A percentile compares a stretch with the other conserved stretches of the same genome.
phyloP scores from a whole-genome alignment of 1,284 basidiomycete genomes.

The Grifola frondosa region DNA sequence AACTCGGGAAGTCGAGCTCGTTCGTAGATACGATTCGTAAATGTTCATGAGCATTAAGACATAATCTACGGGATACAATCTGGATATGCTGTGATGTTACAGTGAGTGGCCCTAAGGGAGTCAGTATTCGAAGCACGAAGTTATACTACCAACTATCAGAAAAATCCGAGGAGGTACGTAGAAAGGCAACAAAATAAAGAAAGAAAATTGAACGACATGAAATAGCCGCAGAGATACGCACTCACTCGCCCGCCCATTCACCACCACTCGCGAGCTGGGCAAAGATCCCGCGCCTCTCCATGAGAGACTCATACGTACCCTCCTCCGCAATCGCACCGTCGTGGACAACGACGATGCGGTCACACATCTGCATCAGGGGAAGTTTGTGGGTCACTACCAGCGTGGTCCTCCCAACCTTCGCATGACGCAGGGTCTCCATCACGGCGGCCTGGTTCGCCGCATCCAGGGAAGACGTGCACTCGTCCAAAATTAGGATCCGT shows the following conservation, averaged over 20 bases:
- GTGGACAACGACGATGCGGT: constrained; percentile 82
- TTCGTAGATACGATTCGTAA: too few relatives aligned
- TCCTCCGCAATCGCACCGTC: constrained; percentile 79
- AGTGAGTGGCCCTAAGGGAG: too few relatives aligned
- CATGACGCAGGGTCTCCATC: constrained; percentile 70
- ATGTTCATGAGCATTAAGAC: too few relatives aligned
- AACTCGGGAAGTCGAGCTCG: too few relatives aligned
- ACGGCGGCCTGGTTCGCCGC: constrained; percentile 78
- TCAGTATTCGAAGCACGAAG: not conserved
- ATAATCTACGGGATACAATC: too few relatives aligned
- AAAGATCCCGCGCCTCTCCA: constrained; percentile 73
- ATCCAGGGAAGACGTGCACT: constrained; percentile 92
- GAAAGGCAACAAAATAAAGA: constrained; percentile 2
- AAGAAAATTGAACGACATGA: constrained; percentile 2
- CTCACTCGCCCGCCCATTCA: constrained; percentile 64
- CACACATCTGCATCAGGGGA: constrained; percentile 89
- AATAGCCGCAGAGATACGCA: not conserved
- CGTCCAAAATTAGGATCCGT: constrained; percentile 86
- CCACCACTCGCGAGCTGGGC: constrained; percentile 81
- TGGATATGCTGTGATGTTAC: not conserved
- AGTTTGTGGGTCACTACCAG: constrained; percentile 94
- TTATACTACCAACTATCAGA: not conserved
- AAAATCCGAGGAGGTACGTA: not conserved
- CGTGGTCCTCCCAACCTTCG: constrained; percentile 74
- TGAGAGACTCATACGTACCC: constrained; percentile 74